Percentiles rank a stretch among this genome's conserved stretches.
Evolutionary conservation across 129 eudicot genomes (phyloP).

Genomic region (Saussurea involucrata): DNA sequence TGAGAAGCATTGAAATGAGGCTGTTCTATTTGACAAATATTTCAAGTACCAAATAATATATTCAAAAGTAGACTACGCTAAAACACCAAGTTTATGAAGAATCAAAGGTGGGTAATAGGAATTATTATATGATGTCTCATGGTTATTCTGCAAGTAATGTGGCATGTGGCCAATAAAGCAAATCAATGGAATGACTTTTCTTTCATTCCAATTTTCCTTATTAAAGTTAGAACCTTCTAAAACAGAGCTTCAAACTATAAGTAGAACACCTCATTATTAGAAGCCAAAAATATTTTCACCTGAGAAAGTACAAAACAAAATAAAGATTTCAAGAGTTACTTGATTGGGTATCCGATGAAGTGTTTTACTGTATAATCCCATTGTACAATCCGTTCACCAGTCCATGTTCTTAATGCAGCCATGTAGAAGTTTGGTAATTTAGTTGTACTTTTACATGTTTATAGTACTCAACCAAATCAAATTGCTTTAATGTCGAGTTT

Average conservation of each 20-base stretch:
- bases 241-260: background rate
- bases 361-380: too few relatives aligned
- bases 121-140: background rate
- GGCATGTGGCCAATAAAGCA: background rate
- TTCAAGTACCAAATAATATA: background rate
- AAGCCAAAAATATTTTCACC: background rate
- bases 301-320: too few relatives aligned
- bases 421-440: background rate
- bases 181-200: background rate
- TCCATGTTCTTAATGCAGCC: background rate
- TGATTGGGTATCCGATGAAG: too few relatives aligned
- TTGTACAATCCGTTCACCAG: too few relatives aligned
- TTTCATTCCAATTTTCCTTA: background rate
- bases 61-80: background rate
- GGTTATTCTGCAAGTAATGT: background rate
- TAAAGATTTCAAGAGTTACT: too few relatives aligned
- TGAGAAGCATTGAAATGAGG: background rate
- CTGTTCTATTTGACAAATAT: constrained; percentile 6
- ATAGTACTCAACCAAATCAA: constrained; percentile 8
- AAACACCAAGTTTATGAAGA: background rate
- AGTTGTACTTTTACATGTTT: background rate
- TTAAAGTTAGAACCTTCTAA: background rate
- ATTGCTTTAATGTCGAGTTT: background rate
- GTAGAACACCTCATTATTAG: background rate
- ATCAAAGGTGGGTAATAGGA: background rate